Conservation (phyloP, 2,329 filamentous ascomycete species). For the Hortaea werneckii region DNA sequence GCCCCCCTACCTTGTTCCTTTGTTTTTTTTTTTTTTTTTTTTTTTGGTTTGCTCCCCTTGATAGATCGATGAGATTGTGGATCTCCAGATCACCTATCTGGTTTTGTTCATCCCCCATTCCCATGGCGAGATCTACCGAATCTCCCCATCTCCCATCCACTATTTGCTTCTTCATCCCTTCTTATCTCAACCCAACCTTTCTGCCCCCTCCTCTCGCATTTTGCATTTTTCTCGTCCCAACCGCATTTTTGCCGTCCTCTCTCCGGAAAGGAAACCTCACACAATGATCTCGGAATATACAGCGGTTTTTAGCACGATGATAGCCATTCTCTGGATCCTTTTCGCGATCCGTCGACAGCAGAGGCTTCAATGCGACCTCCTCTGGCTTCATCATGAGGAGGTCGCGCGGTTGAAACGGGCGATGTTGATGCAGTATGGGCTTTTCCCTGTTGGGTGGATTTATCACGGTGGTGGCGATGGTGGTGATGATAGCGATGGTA, state of each 20-base stretch:
- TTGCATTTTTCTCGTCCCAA: not conserved
- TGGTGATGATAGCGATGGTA: too few species aligned
- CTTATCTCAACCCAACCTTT: too few species aligned
- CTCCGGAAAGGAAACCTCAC: not conserved
- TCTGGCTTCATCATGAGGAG: not conserved
- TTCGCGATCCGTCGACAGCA: not conserved
- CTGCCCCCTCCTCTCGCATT: not conserved
- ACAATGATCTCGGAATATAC: not conserved
- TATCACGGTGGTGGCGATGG: not conserved
- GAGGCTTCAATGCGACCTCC: not conserved
- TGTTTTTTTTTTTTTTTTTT: too few species aligned
- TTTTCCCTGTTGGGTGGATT: not conserved
- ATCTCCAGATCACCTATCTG: not conserved
- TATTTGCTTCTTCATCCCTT: not conserved
- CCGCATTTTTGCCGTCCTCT: not conserved
- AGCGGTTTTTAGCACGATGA: not conserved
- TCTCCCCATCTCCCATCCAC: not conserved
- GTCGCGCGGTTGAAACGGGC: not conserved
- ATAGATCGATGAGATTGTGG: not conserved
- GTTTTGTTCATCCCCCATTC: not conserved
- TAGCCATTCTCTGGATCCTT: not conserved
- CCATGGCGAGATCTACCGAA: not conserved
- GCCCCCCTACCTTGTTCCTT: too few species aligned
- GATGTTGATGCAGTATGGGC: not conserved
- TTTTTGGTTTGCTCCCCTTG: not conserved